A percentile compares a stretch with the other conserved stretches of the same genome.
Evolutionary conservation across 2,329 filamentous ascomycete genomes (phyloP).

Genomic region (Ceratocystis albifundus): DNA sequence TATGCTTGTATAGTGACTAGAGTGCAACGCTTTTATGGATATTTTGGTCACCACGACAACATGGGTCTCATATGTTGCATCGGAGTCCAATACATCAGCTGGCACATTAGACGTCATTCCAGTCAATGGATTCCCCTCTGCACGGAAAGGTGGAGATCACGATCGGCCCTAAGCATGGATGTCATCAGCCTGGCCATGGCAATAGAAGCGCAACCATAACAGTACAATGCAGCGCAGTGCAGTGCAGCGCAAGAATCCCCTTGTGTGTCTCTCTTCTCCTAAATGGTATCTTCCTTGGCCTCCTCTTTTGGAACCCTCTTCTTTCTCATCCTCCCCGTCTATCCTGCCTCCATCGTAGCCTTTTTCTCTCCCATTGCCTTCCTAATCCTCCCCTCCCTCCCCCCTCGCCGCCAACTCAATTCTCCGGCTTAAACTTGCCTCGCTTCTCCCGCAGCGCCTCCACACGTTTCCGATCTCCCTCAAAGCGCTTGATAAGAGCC

Average conservation of each 20-base stretch:
- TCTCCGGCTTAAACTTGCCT: conserved; percentile 48
- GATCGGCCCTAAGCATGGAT: neutral
- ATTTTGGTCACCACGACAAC: conserved; percentile 10
- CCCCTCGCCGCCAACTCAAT: conserved; percentile 30
- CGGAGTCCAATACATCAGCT: neutral
- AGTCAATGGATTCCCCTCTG: neutral
- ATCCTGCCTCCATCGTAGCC: conserved; percentile 33
- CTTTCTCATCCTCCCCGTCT: conserved; percentile 27
- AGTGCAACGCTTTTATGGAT: neutral
- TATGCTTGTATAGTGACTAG: fast-evolving
- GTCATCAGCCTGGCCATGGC: neutral
- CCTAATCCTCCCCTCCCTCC: neutral
- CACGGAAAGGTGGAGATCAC: neutral
- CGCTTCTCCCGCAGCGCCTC: conserved; percentile 57
- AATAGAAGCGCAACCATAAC: no score
- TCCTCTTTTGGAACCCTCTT: neutral
- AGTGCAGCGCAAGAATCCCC: neutral
- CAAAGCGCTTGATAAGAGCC: conserved; percentile 57
- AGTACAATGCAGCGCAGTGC: neutral
- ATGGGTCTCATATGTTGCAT: neutral
- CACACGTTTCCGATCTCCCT: conserved; percentile 62
- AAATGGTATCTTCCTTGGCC: neutral
- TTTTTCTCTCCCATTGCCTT: neutral
- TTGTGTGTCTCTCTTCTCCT: neutral
- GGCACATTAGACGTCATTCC: neutral